These are phyloP conservation scores for Pelargonium australe DNA, from an alignment of 441 rosid species.

Conservation along the genomic window DNA sequence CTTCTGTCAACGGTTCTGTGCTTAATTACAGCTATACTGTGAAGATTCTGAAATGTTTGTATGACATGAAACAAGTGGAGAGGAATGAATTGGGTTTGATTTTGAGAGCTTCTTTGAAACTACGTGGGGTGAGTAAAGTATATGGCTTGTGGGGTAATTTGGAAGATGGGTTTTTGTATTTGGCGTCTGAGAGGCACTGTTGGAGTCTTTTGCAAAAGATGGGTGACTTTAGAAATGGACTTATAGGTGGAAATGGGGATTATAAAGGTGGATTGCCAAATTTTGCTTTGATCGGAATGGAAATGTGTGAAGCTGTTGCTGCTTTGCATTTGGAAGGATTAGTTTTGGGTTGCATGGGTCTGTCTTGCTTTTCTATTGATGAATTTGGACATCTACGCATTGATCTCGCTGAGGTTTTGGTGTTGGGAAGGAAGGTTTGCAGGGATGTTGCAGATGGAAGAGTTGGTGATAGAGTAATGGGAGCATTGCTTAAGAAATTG, in stretches of 20 bases:
- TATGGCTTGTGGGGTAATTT: slow-evolving; percentile 77
- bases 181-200: slow-evolving; percentile 47
- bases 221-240: slow-evolving; percentile 19
- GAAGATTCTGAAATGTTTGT: slow-evolving; percentile 48
- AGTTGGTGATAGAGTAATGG: slow-evolving; percentile 31
- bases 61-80: slow-evolving; percentile 38
- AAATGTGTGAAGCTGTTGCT: slow-evolving; percentile 61
- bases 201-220: slow-evolving; percentile 22
- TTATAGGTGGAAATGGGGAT: slow-evolving; percentile 13
- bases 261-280: slow-evolving; percentile 29
- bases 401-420: slow-evolving; percentile 45
- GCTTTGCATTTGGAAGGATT: slow-evolving; percentile 53
- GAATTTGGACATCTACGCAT: slow-evolving; percentile 50
- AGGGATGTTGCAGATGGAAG: slow-evolving; percentile 26
- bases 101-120: slow-evolving; percentile 25
- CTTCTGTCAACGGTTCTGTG: slow-evolving; percentile 28
- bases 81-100: slow-evolving; percentile 43
- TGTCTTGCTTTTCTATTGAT: slow-evolving; percentile 54
- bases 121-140: slow-evolving; percentile 34
- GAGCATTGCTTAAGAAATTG: slow-evolving; percentile 27
- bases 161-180: slow-evolving; percentile 45
- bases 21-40: slow-evolving; percentile 43
- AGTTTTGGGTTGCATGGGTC: slow-evolving; percentile 47
- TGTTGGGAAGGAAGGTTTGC: slow-evolving; percentile 35
- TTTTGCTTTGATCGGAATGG: slow-evolving; percentile 56